Percentiles rank a stretch among this genome's conserved stretches.
phyloP scores from a whole-genome alignment of 2,329 filamentous ascomycete species.

The Zarea fungicola region DNA sequence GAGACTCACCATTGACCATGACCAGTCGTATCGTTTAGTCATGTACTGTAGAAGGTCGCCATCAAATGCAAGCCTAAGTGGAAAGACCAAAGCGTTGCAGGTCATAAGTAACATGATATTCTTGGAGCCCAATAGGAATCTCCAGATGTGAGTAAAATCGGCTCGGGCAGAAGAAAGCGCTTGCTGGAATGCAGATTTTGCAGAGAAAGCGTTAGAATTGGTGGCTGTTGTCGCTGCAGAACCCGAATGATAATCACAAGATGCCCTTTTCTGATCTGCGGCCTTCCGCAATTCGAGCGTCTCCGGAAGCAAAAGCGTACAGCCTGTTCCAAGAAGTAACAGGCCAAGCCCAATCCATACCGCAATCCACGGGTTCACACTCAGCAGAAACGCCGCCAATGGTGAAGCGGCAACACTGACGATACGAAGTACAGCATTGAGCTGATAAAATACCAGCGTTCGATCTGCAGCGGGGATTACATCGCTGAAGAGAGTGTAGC shows the following conservation, averaged over 20 bases:
- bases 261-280: constrained; percentile 19
- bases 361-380: constrained; percentile 34
- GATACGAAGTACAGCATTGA: constrained; percentile 31
- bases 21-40: constrained; percentile 45
- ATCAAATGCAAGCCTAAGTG: constrained; percentile 26
- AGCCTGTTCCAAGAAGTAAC: constrained; percentile 23
- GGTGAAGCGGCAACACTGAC: constrained; percentile 36
- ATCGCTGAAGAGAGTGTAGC: constrained; percentile 42
- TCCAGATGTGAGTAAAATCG: constrained; percentile 31
- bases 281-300: constrained; percentile 32
- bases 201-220: constrained; percentile 2
- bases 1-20: constrained; percentile 35
- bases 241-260: not conserved
- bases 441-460: constrained; percentile 37
- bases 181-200: constrained; percentile 13
- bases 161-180: constrained; percentile 23
- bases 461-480: constrained; percentile 32
- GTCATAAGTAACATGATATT: constrained; percentile 33
- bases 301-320: constrained; percentile 35
- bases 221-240: not conserved
- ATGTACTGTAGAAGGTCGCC: constrained; percentile 47
- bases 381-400: constrained; percentile 35
- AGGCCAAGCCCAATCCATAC: constrained; percentile 30
- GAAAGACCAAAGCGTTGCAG: constrained; percentile 23
- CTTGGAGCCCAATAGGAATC: constrained; percentile 35